Evolutionary conservation across 129 eudicot species (phyloP), one percentile per base, ranked within the genome.

Genomic region (Flaveria ramosissima): DNA sequence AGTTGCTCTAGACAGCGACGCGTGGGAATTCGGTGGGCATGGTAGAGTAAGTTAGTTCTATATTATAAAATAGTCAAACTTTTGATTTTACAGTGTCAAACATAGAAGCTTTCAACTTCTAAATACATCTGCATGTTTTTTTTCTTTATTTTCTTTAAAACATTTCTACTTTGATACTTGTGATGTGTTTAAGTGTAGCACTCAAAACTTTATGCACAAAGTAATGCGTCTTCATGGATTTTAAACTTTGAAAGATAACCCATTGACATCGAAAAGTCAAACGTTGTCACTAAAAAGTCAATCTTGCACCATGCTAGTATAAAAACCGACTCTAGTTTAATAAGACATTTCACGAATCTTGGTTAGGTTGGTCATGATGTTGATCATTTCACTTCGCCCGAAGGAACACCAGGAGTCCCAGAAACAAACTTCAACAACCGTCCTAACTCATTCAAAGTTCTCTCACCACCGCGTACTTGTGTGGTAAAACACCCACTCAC

Each of bases 371-470:
- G 88, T 53, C 99, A 95, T 70, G 92, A 95, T 42, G 84, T 77
- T 32, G 96, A 92, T 48, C 99, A 95, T 85, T 95, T 95, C 82
- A 95, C 97, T 23, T 79, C 77, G 2, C 94, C 99, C 1, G 99
- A 95, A 88, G 99, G 99, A 72, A 80, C 74, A 68, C 97, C 99
- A 1, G 99, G 99, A 70, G 91, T 89, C 65, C 97, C 97, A 4
- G 99, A 95, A 81, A 95, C 96, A 45, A 95, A 95, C 81, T 95
- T 95, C 67, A 91, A 95, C 63, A 88, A 89, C 78, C 99, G 99
- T 45, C 99, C 99, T 14, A 95, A 95, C 84, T 95, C 99, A 39
- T 87, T 95, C 83, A 92, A 85, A 85, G 90, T 95, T 39, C 95
- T 95, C 71, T 89, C 99, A 24, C 99, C 99, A 41, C 85, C 97